These are phyloP conservation scores for Harrya chromipes DNA, from an alignment of 768 basidiomycete species.

Conservation along the genomic window DNA sequence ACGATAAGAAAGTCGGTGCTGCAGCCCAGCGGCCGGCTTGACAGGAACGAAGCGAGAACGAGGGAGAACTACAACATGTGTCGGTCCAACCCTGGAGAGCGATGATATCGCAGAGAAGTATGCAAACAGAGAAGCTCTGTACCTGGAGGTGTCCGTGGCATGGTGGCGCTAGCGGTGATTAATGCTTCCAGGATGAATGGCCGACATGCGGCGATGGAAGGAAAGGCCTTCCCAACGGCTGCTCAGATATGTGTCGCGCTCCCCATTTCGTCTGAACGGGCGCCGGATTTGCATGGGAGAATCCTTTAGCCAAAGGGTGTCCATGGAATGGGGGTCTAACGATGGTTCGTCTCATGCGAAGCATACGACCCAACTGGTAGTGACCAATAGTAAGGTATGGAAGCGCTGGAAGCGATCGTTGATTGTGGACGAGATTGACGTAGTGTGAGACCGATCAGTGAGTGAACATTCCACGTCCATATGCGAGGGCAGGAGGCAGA, in stretches of 20 bases:
- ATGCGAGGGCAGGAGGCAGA: not conserved
- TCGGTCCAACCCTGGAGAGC: conserved; percentile 16
- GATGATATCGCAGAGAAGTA: conserved; percentile 29
- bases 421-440: conserved; percentile 23
- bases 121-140: conserved; percentile 20
- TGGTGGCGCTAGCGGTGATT: conserved; percentile 32
- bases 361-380: conserved; percentile 15
- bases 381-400: conserved; percentile 15
- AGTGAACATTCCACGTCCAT: conserved; percentile 1
- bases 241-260: not conserved
- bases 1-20: conserved; percentile 1
- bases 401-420: conserved; percentile 16
- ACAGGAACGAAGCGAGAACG: conserved; percentile 17
- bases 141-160: conserved; percentile 16
- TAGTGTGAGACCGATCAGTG: conserved; percentile 21
- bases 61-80: conserved; percentile 9
- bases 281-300: conserved; percentile 28
- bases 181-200: conserved; percentile 26
- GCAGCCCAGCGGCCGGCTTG: conserved; percentile 3
- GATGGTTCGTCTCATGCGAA: conserved; percentile 17
- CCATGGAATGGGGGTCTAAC: conserved; percentile 7
- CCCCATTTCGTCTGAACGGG: conserved; percentile 7
- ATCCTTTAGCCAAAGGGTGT: conserved; percentile 9
- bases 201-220: conserved; percentile 23
- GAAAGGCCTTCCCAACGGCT: conserved; percentile 16